A percentile compares a stretch with the other conserved stretches of the same genome.
Evolutionary conservation across 257 asterid genomes (phyloP).

Genomic region (Ilex asprella): DNA sequence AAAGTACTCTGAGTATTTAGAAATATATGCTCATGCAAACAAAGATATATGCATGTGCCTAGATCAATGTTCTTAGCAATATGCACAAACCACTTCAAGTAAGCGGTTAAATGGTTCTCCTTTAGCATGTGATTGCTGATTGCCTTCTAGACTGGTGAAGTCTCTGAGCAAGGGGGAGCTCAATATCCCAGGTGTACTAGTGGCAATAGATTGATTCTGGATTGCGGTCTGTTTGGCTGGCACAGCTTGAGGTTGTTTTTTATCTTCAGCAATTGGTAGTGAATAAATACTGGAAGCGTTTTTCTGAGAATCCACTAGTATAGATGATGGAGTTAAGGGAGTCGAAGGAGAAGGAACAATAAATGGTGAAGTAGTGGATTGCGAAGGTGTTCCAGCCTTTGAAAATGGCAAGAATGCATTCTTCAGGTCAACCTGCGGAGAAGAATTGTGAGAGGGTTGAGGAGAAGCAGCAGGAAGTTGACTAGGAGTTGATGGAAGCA

Average conservation of each 20-base stretch:
- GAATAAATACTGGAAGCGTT: constrained; percentile 14
- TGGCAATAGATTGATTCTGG: constrained; percentile 6
- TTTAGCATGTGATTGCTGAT: constrained; percentile 8
- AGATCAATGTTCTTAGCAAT: too few relatives aligned
- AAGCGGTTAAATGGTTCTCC: constrained; percentile 19
- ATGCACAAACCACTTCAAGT: constrained; percentile 29
- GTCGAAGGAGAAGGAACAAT: constrained; percentile 37
- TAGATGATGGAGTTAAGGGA: constrained; percentile 41
- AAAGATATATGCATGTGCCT: too few relatives aligned
- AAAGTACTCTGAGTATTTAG: too few relatives aligned
- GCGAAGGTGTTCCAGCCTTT: constrained; percentile 17
- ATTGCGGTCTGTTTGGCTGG: not conserved
- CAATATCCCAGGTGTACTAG: constrained; percentile 9
- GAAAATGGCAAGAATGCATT: constrained; percentile 21
- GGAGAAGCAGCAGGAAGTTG: constrained; percentile 18
- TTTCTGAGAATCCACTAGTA: constrained; percentile 23
- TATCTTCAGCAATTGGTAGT: constrained; percentile 19
- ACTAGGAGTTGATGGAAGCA: constrained; percentile 17
- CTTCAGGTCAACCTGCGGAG: constrained; percentile 26
- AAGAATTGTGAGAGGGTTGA: constrained; percentile 31
- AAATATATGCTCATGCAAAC: too few relatives aligned
- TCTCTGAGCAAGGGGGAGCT: constrained; percentile 24
- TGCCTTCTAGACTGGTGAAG: constrained; percentile 16
- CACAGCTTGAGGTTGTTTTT: constrained; percentile 12
- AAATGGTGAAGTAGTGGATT: constrained; percentile 25